These are phyloP conservation scores for Xylariaceae sp. DNA, from an alignment of 2,329 filamentous ascomycete genomes.

Conservation along the genomic window DNA sequence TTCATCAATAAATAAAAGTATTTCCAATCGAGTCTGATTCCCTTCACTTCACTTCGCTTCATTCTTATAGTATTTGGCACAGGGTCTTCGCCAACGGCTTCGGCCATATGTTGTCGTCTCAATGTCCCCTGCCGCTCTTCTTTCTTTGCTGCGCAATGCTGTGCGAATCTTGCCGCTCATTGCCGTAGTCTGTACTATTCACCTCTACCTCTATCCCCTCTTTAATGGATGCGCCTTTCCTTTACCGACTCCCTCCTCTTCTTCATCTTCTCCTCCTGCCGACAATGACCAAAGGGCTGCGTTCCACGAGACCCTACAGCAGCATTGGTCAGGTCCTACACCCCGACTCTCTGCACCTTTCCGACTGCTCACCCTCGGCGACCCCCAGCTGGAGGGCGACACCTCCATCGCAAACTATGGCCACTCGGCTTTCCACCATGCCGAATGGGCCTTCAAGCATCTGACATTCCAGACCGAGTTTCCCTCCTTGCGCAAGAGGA, in stretches of 20 bases:
- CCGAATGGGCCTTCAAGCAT: slow-evolving; percentile 44
- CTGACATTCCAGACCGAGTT: slow-evolving; percentile 44
- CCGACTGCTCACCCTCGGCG: slow-evolving; percentile 79
- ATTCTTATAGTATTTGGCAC: slow-evolving; percentile 10
- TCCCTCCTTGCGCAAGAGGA: slow-evolving; percentile 46
- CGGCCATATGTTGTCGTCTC: slow-evolving; percentile 36
- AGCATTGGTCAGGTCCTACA: slow-evolving; percentile 28
- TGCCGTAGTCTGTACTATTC: slow-evolving; percentile 65
- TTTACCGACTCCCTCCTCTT: slow-evolving; percentile 34
- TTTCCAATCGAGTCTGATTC: slow-evolving; percentile 2
- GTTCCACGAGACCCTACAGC: slow-evolving; percentile 37
- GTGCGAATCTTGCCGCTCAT: slow-evolving; percentile 58
- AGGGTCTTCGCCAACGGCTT: slow-evolving; percentile 24
- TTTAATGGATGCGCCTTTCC: slow-evolving; percentile 81
- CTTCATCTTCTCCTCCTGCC: slow-evolving; percentile 6
- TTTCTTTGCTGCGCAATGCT: slow-evolving; percentile 54
- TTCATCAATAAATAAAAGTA: too few species aligned
- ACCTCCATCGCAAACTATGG: slow-evolving; percentile 67
- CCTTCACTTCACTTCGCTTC: slow-evolving; percentile 4
- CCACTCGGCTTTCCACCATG: slow-evolving; percentile 51
- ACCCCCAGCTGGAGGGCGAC: slow-evolving; percentile 92
- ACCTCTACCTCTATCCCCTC: slow-evolving; percentile 84
- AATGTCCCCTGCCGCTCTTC: slow-evolving; percentile 51
- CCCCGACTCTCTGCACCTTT: slow-evolving; percentile 65
- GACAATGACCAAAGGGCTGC: slow-evolving; percentile 23